Base-by-base conservation (phyloP, 225 moss, liverwort and hornwort genomes). In the Bryum argenteum region DNA sequence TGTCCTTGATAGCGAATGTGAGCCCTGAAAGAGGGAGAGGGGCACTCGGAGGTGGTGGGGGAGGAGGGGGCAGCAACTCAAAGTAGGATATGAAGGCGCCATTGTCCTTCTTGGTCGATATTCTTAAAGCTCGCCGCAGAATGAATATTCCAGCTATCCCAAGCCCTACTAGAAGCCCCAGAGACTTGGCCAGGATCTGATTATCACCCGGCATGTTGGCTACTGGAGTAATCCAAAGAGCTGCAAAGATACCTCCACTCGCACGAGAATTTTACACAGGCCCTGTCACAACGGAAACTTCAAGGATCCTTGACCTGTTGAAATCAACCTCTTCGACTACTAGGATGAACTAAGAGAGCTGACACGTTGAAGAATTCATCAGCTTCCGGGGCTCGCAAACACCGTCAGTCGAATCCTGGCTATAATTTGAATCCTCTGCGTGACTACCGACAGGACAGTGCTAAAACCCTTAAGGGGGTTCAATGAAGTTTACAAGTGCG, bases 1-100 rank as follows among this genome's bases (percentile, higher is more conserved):
- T 85, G 75, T 97, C 96, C 74, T 97, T 97, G 33, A 94, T 84
- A 37, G 96, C 96, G 78, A 97, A 97, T 33, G 80, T 90, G 38
- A 97, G 80, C 47, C 90, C 88, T 19, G 93, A 84, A 57, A 97
- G 77, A 16, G 90, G 88, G 75, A 84, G 94, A 33, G 96, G 94
- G 53, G 96, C 96, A 26, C 88, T 91, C 6, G 96, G 94, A 70
- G 97, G 97, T 45, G 94, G 82, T 62, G 97, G 94, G 7, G 94
- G 94, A 52, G 94, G 92, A 9, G 94, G 94, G 47, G 97, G 94
- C 17, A 89, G 69, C 67, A 97, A 69, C 82, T 94, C 90, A 56
- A 97, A 92, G 65, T 89, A 92, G 70, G 88, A 65, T 18, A 89
- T 88, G 80, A 97, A 97, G 22, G 94, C 97, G 69, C 90, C 92